Percentiles rank a stretch among this genome's conserved stretches.
These are phyloP conservation scores for Aspergillus texensis DNA, from an alignment of 2,329 filamentous ascomycete species.

Conservation along the genomic window DNA sequence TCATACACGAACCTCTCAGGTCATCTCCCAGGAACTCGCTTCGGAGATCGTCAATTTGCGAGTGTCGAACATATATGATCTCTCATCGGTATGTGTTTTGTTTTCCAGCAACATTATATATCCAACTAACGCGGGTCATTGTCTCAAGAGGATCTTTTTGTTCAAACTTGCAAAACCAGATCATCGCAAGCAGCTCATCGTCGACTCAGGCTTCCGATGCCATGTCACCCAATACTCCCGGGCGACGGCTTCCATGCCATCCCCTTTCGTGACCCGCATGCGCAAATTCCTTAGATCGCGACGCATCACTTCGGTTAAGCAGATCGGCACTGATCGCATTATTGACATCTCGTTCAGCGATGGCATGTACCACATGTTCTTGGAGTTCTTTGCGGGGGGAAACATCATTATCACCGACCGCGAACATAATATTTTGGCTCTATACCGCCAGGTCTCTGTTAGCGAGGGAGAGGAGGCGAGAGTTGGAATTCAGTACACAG, in stretches of 20 bases:
- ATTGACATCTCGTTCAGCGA: slow-evolving; percentile 93
- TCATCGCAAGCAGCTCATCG: slow-evolving; percentile 82
- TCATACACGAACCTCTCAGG: slow-evolving; percentile 55
- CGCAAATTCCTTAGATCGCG: slow-evolving; percentile 88
- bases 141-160: slow-evolving; percentile 77
- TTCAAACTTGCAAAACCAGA: slow-evolving; percentile 93
- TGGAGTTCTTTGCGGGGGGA: slow-evolving; percentile 95
- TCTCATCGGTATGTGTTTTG: slow-evolving; percentile 66
- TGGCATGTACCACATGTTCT: slow-evolving; percentile 80
- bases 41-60: slow-evolving; percentile 74
- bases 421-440: slow-evolving; percentile 76
- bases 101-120: background rate
- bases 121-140: slow-evolving; percentile 14
- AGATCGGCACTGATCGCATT: slow-evolving; percentile 91
- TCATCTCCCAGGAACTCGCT: slow-evolving; percentile 92
- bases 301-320: slow-evolving; percentile 75
- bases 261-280: slow-evolving; percentile 79
- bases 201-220: slow-evolving; percentile 95
- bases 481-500: slow-evolving; percentile 74
- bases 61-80: slow-evolving; percentile 91
- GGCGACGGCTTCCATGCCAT: slow-evolving; percentile 81
- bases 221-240: slow-evolving; percentile 91
- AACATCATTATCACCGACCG: slow-evolving; percentile 92
- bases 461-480: slow-evolving; percentile 79
- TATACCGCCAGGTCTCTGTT: slow-evolving; percentile 78